A percentile compares a stretch with the other conserved stretches of the same genome.
Conservation (phyloP, 257 asterid species). For the Linderniella brevidens region DNA sequence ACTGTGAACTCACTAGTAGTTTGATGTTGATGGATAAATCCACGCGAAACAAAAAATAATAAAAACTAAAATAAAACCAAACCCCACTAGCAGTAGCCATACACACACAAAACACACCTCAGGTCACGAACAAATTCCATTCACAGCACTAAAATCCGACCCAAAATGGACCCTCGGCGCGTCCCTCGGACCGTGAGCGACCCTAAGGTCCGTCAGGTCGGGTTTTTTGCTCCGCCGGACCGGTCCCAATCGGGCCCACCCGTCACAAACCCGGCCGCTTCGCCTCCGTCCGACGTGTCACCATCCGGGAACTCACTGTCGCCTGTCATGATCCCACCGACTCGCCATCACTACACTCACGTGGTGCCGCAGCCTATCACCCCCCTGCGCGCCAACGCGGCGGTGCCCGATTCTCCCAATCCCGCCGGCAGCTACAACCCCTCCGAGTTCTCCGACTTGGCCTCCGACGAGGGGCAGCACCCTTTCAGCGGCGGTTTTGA, state of each 20-base stretch:
- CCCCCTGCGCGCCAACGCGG: constrained; percentile 24
- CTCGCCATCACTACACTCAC: constrained; percentile 41
- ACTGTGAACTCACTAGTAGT: no score
- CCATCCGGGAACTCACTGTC: constrained; percentile 49
- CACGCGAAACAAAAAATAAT: no score
- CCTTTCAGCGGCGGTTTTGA: constrained; percentile 24
- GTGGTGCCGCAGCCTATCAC: constrained; percentile 29
- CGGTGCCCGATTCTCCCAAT: constrained; percentile 17
- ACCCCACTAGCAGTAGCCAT: no score
- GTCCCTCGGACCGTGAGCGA: constrained; percentile 63
- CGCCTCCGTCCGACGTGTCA: constrained; percentile 24
- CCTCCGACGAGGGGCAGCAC: no score
- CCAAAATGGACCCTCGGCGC: constrained; percentile 63
- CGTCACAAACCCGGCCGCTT: constrained; percentile 23
- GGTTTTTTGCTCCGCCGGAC: constrained; percentile 59
- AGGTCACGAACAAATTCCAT: no score
- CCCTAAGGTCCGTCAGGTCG: constrained; percentile 85
- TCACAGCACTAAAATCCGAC: no score
- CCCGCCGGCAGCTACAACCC: constrained; percentile 65
- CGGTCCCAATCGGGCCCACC: constrained; percentile 46
- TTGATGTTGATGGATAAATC: no score
- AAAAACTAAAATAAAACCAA: no score
- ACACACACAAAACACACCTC: no score
- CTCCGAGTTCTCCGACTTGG: constrained; percentile 26
- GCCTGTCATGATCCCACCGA: constrained; percentile 84